Base-by-base conservation (phyloP, 1,284 basidiomycete species). In the Sporisorium graminicola region DNA sequence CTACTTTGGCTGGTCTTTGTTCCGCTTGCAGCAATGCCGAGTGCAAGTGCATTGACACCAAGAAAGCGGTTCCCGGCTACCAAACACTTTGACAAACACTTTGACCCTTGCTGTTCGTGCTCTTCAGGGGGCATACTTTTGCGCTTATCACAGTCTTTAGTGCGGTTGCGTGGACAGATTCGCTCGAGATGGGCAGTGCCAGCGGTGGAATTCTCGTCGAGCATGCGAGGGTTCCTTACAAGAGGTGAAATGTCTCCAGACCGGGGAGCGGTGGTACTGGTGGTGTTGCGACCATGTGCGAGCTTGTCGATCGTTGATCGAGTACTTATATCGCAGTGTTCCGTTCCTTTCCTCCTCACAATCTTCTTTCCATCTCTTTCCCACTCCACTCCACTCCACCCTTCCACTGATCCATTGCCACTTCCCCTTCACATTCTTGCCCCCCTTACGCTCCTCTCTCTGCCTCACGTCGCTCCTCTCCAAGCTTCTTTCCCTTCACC, bases 381-480 rank as follows among this genome's bases (percentile, higher is more conserved):
- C 57, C 55, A 42, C 65, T 63, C 56, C 56, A 56, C 56, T 68
- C 60, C 57, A 69, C 66, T 56, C 52, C 29, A 49, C 33, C 47
- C 55, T 29, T 43, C 55, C 66, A 27, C 50, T 58, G 29, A 20
- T 20, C 20, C 35, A 12, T 31, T 42, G 13, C 35, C 35, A 43
- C 52, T 33, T 26, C n/a, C 50, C 47, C 27, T 42, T 29, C 24
- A 54, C 57, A 27, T 50, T 33, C 44, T 57, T 29, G 16, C 31
- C 27, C n/a, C 14, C n/a, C n/a, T n/a, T n/a, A n/a, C n/a, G n/a
- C n/a, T 63, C 47, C 31, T 35, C 29, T 40, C 22, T 43, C 24
- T n/a, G n/a, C n/a, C n/a, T n/a, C n/a, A n/a, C n/a, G n/a, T n/a
- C n/a, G n/a, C 54, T 43, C 20, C 42, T 35, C 22, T 26, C 31